These are phyloP conservation scores for Pyrenophora teres DNA, from an alignment of 2,329 filamentous ascomycete species.

Conservation along the genomic window DNA sequence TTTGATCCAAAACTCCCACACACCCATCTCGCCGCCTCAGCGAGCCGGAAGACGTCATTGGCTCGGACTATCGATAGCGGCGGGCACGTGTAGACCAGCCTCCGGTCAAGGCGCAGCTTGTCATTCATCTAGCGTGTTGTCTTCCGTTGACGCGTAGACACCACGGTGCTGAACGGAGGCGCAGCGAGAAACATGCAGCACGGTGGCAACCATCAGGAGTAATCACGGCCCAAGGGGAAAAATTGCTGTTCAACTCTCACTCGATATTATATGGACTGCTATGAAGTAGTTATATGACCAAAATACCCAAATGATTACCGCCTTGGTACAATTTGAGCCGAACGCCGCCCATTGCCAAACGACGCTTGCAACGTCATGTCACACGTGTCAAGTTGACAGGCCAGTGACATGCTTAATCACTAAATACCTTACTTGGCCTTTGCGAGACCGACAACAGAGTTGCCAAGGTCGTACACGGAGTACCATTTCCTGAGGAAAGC, in stretches of 20 bases:
- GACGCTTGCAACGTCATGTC: slow-evolving; percentile 7
- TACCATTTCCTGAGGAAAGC: slow-evolving; percentile 83
- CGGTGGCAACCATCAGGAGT: no score
- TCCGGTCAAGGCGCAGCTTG: background rate
- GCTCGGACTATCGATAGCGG: slow-evolving; percentile 11
- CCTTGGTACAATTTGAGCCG: slow-evolving; percentile 30
- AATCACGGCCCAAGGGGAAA: background rate
- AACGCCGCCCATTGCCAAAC: slow-evolving; percentile 11
- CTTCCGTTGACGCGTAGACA: slow-evolving; percentile 1
- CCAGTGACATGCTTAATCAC: no score
- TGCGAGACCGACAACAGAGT: slow-evolving; percentile 85
- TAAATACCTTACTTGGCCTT: slow-evolving; percentile 67
- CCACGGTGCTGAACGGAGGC: background rate
- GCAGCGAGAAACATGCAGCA: background rate
- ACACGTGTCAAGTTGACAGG: background rate
- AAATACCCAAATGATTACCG: slow-evolving; percentile 17
- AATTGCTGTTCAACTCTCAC: background rate
- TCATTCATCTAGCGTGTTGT: slow-evolving; percentile 4
- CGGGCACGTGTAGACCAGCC: slow-evolving; percentile 3
- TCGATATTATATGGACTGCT: slow-evolving; percentile 15
- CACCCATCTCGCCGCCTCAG: background rate
- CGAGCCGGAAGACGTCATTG: slow-evolving; percentile 15
- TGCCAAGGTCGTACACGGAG: slow-evolving; percentile 94
- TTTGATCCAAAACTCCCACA: slow-evolving; percentile 1
- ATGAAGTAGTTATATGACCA: slow-evolving; percentile 13